A percentile compares a stretch with the other conserved stretches of the same genome.
These are phyloP conservation scores for Cryptosporidium ubiquitum DNA, from an alignment of 169 alveolate genomes.

Conservation along the genomic window DNA sequence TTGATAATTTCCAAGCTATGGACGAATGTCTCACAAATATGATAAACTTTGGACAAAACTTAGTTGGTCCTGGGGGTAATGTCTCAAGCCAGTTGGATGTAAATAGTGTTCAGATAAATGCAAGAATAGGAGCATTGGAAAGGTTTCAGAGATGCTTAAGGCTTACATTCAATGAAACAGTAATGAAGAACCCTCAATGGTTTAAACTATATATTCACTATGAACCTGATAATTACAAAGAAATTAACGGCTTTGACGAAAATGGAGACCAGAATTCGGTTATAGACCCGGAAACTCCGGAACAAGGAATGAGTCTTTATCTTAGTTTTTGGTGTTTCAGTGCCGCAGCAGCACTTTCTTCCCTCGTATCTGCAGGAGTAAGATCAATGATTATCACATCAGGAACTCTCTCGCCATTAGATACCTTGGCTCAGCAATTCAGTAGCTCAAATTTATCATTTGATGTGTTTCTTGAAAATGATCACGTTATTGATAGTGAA, in stretches of 20 bases:
- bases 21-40: conserved; percentile 68
- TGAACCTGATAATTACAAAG: conserved; percentile 69
- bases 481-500: conserved; percentile 89
- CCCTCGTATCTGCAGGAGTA: conserved; percentile 81
- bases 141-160: conserved; percentile 77
- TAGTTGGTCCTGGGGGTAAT: conserved; percentile 35
- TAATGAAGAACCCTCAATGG: conserved; percentile 77
- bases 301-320: conserved; percentile 2
- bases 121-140: conserved; percentile 77
- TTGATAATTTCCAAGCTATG: conserved; percentile 52
- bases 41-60: conserved; percentile 57
- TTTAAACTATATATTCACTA: conserved; percentile 77
- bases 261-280: conserved; percentile 35
- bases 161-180: conserved; percentile 77
- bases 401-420: conserved; percentile 94
- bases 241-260: conserved; percentile 62
- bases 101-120: conserved; percentile 49
- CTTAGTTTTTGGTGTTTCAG: conserved; percentile 82
- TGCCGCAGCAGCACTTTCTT: conserved; percentile 85
- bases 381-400: conserved; percentile 92
- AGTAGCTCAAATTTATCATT: conserved; percentile 87
- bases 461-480: conserved; percentile 88
- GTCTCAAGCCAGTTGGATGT: conserved; percentile 7
- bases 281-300: not conserved
- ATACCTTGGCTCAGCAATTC: conserved; percentile 88